These are phyloP conservation scores for Fonsecaea monophora DNA, from an alignment of 2,329 filamentous ascomycete genomes.

Conservation along the genomic window DNA sequence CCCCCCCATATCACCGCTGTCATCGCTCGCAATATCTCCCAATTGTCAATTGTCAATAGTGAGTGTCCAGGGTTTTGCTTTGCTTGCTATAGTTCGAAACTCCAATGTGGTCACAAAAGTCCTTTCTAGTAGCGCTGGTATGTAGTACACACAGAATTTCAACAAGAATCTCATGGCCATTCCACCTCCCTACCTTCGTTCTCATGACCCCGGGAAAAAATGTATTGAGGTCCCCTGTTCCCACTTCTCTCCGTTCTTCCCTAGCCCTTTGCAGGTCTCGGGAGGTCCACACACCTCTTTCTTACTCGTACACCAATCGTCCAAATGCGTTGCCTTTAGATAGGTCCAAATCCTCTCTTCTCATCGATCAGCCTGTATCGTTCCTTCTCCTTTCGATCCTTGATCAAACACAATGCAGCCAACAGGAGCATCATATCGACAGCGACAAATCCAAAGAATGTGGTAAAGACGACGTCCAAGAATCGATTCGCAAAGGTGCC, in stretches of 20 bases:
- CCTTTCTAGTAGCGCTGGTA: too few relatives aligned
- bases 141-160: too few relatives aligned
- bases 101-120: too few relatives aligned
- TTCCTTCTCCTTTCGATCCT: conserved; percentile 79
- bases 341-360: conserved; percentile 64
- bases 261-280: background rate
- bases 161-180: background rate
- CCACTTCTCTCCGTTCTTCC: background rate
- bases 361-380: conserved; percentile 81
- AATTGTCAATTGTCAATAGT: too few relatives aligned
- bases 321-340: conserved; percentile 13
- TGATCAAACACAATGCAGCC: conserved; percentile 75
- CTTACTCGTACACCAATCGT: background rate
- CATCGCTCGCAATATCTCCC: too few relatives aligned
- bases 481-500: conserved; percentile 72
- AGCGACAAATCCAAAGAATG: conserved; percentile 77
- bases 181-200: too few relatives aligned
- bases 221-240: background rate
- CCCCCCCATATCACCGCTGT: too few relatives aligned
- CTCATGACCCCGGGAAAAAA: too few relatives aligned
- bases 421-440: conserved; percentile 73
- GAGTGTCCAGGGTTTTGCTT: too few relatives aligned
- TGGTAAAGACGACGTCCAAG: conserved; percentile 78
- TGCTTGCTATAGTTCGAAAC: too few relatives aligned
- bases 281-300: background rate